Conservation (phyloP, 441 rosid species). For the Adansonia grandidieri region DNA sequence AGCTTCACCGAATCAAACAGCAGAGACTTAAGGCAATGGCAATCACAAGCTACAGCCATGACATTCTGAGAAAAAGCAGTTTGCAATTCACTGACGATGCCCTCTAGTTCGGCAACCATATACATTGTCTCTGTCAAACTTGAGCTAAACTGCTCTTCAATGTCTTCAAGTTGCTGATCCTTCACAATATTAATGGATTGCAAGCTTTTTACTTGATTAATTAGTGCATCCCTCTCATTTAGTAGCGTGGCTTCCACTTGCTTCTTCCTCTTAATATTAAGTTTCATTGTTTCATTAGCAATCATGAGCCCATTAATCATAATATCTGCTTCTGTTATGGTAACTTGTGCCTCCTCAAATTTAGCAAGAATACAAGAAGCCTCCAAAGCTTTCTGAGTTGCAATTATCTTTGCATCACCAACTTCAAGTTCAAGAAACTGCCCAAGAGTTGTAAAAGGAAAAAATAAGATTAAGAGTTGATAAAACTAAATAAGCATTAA, state of each 20-base stretch:
- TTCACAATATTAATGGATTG: constrained; percentile 55
- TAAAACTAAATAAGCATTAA: constrained; percentile 3
- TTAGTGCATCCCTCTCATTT: constrained; percentile 61
- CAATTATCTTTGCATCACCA: constrained; percentile 67
- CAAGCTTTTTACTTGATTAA: constrained; percentile 57
- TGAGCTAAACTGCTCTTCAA: constrained; percentile 65
- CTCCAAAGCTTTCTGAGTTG: constrained; percentile 67
- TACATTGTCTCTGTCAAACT: constrained; percentile 62
- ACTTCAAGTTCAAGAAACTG: constrained; percentile 84
- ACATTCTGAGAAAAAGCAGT: constrained; percentile 53
- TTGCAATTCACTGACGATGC: constrained; percentile 51
- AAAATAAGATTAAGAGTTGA: not conserved
- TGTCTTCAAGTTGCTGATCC: constrained; percentile 60
- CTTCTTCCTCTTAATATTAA: constrained; percentile 62
- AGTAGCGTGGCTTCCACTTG: constrained; percentile 46
- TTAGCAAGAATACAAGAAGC: constrained; percentile 74
- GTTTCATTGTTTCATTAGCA: constrained; percentile 81
- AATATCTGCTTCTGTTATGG: constrained; percentile 87
- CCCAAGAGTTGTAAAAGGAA: constrained; percentile 24
- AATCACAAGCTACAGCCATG: constrained; percentile 50
- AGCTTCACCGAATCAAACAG: constrained; percentile 63
- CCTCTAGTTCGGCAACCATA: constrained; percentile 69
- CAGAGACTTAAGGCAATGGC: constrained; percentile 52
- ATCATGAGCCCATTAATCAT: constrained; percentile 78
- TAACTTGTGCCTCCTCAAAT: constrained; percentile 91